A percentile compares a stretch with the other conserved stretches of the same genome.
Evolutionary conservation across 768 basidiomycete species (phyloP).

Genomic region (Myochromella boudieri): DNA sequence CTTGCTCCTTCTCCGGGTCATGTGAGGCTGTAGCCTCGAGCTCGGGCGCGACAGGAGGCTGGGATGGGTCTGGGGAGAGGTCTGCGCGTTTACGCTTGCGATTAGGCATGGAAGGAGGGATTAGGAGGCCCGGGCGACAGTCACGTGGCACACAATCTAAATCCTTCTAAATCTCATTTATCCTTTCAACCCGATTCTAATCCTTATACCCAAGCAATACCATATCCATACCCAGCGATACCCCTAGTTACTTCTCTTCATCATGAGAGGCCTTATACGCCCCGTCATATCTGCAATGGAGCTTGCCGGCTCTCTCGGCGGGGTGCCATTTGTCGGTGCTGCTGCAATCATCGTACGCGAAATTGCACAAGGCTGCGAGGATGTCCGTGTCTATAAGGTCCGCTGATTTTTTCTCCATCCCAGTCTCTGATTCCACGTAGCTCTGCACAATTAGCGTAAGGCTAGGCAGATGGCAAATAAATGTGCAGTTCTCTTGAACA

Average conservation of each 20-base stretch:
- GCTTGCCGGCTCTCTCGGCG: slow-evolving; percentile 41
- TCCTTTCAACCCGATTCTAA: no score
- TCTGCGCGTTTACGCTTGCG: slow-evolving; percentile 53
- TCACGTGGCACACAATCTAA: no score
- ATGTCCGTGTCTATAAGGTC: slow-evolving; percentile 52
- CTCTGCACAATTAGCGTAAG: slow-evolving; percentile 32
- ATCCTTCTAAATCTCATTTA: no score
- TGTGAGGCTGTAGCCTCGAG: slow-evolving; percentile 11
- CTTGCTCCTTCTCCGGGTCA: slow-evolving; percentile 51
- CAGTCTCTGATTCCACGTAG: neutral
- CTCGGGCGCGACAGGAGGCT: slow-evolving; percentile 13
- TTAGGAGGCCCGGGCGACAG: no score
- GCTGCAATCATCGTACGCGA: slow-evolving; percentile 42
- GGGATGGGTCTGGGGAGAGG: slow-evolving; percentile 30
- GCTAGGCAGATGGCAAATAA: slow-evolving; percentile 39
- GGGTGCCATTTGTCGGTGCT: slow-evolving; percentile 45
- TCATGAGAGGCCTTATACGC: slow-evolving; percentile 20
- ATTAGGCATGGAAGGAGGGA: no score
- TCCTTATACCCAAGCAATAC: no score
- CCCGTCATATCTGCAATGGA: slow-evolving; percentile 32
- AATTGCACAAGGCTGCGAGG: slow-evolving; percentile 44
- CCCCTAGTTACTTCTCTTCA: no score
- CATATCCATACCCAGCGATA: no score
- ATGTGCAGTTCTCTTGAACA: slow-evolving; percentile 38
- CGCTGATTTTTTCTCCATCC: neutral